Base-by-base conservation (phyloP, 352 stramenopile genomes). In the Phytophthora ohioensis region DNA sequence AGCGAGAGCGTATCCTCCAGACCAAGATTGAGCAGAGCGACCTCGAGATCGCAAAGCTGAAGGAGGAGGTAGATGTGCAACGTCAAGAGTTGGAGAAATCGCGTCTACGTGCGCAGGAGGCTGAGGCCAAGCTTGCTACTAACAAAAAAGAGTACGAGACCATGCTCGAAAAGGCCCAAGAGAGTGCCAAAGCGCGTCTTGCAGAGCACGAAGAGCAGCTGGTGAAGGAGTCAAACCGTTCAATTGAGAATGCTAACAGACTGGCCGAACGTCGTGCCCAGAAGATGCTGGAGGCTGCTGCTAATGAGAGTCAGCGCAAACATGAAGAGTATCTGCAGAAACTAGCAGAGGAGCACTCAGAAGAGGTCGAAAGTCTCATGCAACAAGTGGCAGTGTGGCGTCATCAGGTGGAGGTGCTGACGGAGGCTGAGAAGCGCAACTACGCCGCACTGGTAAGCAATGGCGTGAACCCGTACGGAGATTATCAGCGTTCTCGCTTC, bases 371-470 rank as follows among this genome's bases (percentile, higher is more conserved):
- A 60, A 90, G 85, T 63, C 60, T 95, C 5, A 88, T 82, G 70
- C 88, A 95, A 57, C 88, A 95, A 68, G 82, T 95, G 42, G 83
- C 82, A 0, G 83, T 95, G 58, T 95, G 88, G 88, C 83, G 87
- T 17, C 88, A 95, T 52, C 88, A 95, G 58, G 88, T 95, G 9
- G 88, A 95, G 67, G 88, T 95, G 41, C 59, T 95, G 3, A 95
- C 88, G 2, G 88, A 95, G 45, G 84, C 87, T 1, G 88, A 95
- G 66, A 90, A 89, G 71, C 85, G 88, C 31, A 92, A 91, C 57
- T 93, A 92, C 17, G 80, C 79, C 31, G 75, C 84, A 35, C 76
- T 91, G 67, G 73, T 90, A 46, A 81, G 82, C 71, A 85, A 81
- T 32, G 84, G 84, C 13, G 76, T 82, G 53, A 81, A 88, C 46